Evolutionary conservation across 2,329 filamentous ascomycete genomes (phyloP), one percentile per base, ranked within the genome.

Genomic region (Sclerotinia sclerotiorum): DNA sequence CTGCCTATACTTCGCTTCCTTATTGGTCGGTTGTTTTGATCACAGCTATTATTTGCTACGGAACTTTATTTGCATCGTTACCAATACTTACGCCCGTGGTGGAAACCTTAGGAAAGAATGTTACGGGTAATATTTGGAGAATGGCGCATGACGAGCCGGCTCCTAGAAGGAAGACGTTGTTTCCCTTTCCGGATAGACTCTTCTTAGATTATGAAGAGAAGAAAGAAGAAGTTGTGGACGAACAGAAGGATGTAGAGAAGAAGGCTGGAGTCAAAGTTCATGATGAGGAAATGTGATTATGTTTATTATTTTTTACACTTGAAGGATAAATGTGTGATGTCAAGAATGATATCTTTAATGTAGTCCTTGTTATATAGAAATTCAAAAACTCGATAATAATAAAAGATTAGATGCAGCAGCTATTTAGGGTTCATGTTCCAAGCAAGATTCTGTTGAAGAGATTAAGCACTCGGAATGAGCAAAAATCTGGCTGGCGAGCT

Each of bases 21-120:
- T 77, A 77, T 61, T 76, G 74, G 73, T 49, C 52, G 13, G 44
- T 58, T 49, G 44, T 11, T n/a, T 32, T 66, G 49, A 58, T 68
- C n/a, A 65, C 60, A 2, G 66, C 58, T 3, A 29, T 29, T 6
- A n/a, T 65, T 48, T 64, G 66, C 29, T 68, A 64, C 42, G 19
- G n/a, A 24, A 54, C 46, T 27, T 39, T 68, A 35, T 64, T 65
- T 15, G 35, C 39, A 39, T 64, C 32, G 1, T 35, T 74, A 24
- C 71, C 72, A 1, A 35, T 76, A 21, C 32, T 76, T 13, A 76
- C 75, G 2, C 74, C 74, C 0, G 67, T 71, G 0, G 70, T 76
- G 15, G 75, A 76, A 67, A 69, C 70, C 17, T 46, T 74, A 2
- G 72, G 72, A 21, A 74, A 70, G 52, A 58, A 73, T 66, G 55